These are phyloP conservation scores for Curvularia spicifera DNA, from an alignment of 2,329 filamentous ascomycete species.

Conservation along the genomic window DNA sequence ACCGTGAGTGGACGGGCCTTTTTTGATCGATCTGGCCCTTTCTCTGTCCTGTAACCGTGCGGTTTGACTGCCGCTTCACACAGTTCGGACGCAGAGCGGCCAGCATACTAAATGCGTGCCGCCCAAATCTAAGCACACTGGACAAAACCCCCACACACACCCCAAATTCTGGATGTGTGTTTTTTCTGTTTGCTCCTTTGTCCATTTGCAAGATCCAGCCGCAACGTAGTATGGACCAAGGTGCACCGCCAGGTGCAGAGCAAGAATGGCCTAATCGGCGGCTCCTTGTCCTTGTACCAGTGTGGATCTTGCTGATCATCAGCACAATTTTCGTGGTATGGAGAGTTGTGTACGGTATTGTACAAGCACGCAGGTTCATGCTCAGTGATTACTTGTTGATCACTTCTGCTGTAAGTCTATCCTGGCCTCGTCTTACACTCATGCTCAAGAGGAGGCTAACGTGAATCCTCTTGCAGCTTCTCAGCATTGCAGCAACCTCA, in stretches of 20 bases:
- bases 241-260: neutral
- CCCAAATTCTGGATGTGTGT: constrained; percentile 3
- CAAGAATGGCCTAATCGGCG: constrained; percentile 36
- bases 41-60: constrained; percentile 5
- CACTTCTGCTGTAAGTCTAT: constrained; percentile 31
- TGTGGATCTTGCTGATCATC: constrained; percentile 28
- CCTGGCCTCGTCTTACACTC: constrained; percentile 1
- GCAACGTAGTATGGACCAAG: constrained; percentile 19
- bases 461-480: constrained; percentile 10
- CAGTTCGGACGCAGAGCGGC: constrained; percentile 4
- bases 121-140: constrained; percentile 1
- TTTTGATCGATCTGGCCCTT: constrained; percentile 13
- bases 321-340: constrained; percentile 33
- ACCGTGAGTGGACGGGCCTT: constrained; percentile 10
- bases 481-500: constrained; percentile 26
- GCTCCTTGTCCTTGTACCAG: constrained; percentile 29
- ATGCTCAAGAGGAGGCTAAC: constrained; percentile 13
- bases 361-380: constrained; percentile 30
- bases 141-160: constrained; percentile 8
- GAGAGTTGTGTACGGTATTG: constrained; percentile 33
- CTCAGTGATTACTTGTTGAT: constrained; percentile 37
- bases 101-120: constrained; percentile 8
- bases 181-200: constrained; percentile 5
- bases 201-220: neutral
- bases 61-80: constrained; percentile 8